phyloP scores from a whole-genome alignment of 139 green algal species.

The Yamagishiella unicocca region DNA sequence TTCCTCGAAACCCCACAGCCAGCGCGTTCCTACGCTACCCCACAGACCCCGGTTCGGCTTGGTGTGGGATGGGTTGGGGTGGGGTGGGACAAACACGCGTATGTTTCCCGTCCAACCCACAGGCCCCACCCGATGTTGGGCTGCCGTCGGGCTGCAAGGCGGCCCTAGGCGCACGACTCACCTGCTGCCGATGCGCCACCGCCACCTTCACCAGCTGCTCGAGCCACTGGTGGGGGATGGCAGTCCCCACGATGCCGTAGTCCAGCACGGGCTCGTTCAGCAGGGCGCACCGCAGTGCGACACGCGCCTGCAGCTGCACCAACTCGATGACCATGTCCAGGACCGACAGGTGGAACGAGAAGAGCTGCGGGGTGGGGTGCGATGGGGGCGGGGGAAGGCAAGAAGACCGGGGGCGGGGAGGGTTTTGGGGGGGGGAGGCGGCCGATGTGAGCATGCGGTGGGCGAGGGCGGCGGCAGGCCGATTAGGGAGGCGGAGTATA shows the following conservation, averaged over 20 bases:
- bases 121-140: too few species aligned
- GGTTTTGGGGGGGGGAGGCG: too few species aligned
- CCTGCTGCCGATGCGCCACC: background rate
- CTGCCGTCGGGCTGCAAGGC: too few species aligned
- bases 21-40: too few species aligned
- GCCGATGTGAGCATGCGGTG: background rate
- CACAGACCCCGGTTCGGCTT: too few species aligned
- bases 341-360: background rate
- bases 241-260: background rate
- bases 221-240: background rate
- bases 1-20: too few species aligned
- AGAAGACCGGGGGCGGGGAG: background rate
- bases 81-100: too few species aligned
- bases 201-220: background rate
- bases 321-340: background rate
- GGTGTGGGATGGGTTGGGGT: too few species aligned
- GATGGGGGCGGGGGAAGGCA: background rate
- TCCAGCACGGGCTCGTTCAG: background rate
- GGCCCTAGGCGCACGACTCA: too few species aligned
- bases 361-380: background rate
- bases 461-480: too few species aligned
- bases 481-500: too few species aligned
- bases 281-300: background rate
- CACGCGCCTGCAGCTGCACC: conserved; percentile 1
- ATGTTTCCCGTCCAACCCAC: too few species aligned